Conservation (phyloP, 352 stramenopile species). For the Phytopythium vexans region DNA sequence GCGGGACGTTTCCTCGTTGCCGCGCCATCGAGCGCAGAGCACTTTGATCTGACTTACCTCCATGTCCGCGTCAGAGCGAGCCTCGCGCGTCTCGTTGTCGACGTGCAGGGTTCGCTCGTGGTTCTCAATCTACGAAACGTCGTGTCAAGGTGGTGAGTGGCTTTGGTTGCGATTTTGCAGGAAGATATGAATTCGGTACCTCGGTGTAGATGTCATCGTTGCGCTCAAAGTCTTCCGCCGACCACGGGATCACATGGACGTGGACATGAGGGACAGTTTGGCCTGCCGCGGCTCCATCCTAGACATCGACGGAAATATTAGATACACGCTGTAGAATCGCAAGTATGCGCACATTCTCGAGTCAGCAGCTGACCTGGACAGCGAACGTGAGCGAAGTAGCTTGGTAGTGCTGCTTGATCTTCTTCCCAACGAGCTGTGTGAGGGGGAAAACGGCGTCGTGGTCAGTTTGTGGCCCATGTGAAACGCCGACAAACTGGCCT, state of each 20-base stretch:
- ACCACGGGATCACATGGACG: slow-evolving; percentile 91
- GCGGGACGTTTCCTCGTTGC: too few relatives aligned
- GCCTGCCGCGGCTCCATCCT: slow-evolving; percentile 86
- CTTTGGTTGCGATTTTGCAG: too few relatives aligned
- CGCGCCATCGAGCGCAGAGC: too few relatives aligned
- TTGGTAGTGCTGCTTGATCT: slow-evolving; percentile 70
- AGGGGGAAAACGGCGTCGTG: neutral
- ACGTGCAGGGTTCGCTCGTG: slow-evolving; percentile 46
- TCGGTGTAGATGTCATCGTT: slow-evolving; percentile 94
- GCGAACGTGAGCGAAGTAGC: slow-evolving; percentile 88
- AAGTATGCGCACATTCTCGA: neutral
- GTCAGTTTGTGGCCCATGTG: neutral
- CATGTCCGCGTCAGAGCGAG: slow-evolving; percentile 83
- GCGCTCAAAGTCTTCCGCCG: slow-evolving; percentile 65
- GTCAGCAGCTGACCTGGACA: slow-evolving; percentile 70
- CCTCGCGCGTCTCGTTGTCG: slow-evolving; percentile 70
- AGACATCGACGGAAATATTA: neutral
- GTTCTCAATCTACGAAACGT: slow-evolving; percentile 51
- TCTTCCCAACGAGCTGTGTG: slow-evolving; percentile 66
- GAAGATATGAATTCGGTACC: too few relatives aligned
- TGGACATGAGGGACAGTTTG: slow-evolving; percentile 93
- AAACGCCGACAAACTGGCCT: neutral
- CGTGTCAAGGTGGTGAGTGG: too few relatives aligned
- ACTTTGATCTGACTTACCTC: too few relatives aligned
- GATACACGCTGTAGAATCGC: neutral